Evolutionary conservation across 139 green algal genomes (phyloP).

Genomic region (Monoraphidium neglectum): DNA sequence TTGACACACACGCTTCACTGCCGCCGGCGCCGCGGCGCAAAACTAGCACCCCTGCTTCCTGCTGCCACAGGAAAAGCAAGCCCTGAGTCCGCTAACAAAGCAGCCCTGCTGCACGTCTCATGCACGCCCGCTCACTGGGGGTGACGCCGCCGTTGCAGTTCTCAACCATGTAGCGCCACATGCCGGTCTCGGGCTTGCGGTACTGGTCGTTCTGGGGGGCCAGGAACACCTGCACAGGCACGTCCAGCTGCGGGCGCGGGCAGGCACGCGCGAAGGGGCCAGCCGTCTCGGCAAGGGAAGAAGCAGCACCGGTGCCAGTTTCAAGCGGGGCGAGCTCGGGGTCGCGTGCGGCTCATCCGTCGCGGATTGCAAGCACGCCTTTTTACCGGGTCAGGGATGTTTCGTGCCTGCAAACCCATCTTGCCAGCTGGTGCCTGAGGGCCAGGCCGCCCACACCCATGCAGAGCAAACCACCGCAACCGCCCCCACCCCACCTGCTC

Average conservation of each 20-base stretch:
- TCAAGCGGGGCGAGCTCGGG: not conserved
- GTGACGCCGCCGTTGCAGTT: constrained; percentile 13
- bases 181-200: constrained; percentile 70
- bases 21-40: too few species aligned
- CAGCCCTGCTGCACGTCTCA: too few species aligned
- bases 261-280: not conserved
- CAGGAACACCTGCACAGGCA: constrained; percentile 44
- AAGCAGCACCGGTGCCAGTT: too few species aligned
- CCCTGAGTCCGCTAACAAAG: too few species aligned
- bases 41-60: too few species aligned
- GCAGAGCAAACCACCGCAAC: not conserved
- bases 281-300: too few species aligned
- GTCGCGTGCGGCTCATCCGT: not conserved
- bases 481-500: constrained; percentile 28
- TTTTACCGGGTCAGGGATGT: not conserved
- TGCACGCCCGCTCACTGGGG: too few species aligned
- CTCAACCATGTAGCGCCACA: constrained; percentile 76
- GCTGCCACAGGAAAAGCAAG: too few species aligned
- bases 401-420: not conserved
- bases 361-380: not conserved
- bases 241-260: constrained; percentile 12
- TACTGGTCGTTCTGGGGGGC: constrained; percentile 42
- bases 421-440: not conserved
- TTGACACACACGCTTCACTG: too few species aligned
- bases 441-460: not conserved